Evolutionary conservation across 768 basidiomycete species (phyloP), one percentile per base, ranked within the genome.

Genomic region (Mycena belliarum): DNA sequence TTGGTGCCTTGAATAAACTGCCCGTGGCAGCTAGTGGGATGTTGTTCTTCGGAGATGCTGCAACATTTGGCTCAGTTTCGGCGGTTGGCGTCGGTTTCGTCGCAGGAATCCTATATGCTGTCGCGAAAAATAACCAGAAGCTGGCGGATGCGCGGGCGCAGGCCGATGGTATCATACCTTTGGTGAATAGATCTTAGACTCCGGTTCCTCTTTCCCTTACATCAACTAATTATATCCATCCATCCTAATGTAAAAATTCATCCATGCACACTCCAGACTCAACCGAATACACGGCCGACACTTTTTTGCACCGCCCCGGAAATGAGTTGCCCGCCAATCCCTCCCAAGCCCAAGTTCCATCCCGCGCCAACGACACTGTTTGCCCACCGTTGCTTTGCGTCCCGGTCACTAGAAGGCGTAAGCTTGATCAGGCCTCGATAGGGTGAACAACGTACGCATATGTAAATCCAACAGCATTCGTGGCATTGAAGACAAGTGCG

Each of bases 11-110:
- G 65, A 98, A 98, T 77, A 98, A 98, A 77, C 80, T 99, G 20
- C 97, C 97, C 35, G 94, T 99, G 46, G 97, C 97, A 8, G 95
- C 94, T 15, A 97, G 95, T n/a, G 97, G 97, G 23, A 93, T 99
- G 88, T 72, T 99, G 59, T 97, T 97, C 76, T 97, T 97, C 69
- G 94, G 93, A 41, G 95, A 99, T 71, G 75, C 86, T 24, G 88
- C 93, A 43, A 97, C 93, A 9, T 69, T 88, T 49, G 91, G 95
- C 42, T 95, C 93, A 18, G 89, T 98, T 47, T 88, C 90, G 12
- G 94, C 95, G 32, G 86, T 99, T 52, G 74, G 79, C 1, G 82
- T 91, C 43, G 97, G 97, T 3, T 98, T 98, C 74, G 82, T 95
- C 67, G 92, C 95, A 35, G 95, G 95, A 18, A 66, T 97, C 48